A percentile compares a stretch with the other conserved stretches of the same genome.
These are phyloP conservation scores for Monosporozyma unispora DNA, from an alignment of 805 yeast species.

Conservation along the genomic window DNA sequence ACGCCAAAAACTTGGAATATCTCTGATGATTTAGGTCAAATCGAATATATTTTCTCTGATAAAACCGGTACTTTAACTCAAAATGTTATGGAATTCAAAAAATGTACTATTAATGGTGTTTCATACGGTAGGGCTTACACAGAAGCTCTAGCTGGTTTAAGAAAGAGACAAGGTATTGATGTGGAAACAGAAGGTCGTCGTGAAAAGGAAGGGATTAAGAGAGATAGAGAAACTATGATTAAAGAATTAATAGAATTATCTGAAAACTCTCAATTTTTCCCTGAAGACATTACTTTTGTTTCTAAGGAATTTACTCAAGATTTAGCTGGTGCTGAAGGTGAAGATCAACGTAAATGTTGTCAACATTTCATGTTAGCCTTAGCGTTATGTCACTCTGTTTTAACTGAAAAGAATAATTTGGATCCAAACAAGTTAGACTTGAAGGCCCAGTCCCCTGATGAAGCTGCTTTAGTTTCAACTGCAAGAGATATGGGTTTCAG, in stretches of 20 bases:
- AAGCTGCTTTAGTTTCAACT: conserved; percentile 75
- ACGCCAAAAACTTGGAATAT: conserved; percentile 80
- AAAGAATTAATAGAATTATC: conserved; percentile 33
- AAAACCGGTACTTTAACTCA: conserved; percentile 81
- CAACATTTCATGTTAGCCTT: conserved; percentile 71
- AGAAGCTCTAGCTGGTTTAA: conserved; percentile 71
- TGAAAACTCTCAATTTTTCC: conserved; percentile 35
- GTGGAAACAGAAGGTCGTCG: conserved; percentile 49
- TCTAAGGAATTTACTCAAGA: conserved; percentile 61
- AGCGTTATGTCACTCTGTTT: conserved; percentile 72
- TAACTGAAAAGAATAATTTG: conserved; percentile 56
- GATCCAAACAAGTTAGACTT: conserved; percentile 47
- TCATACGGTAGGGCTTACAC: conserved; percentile 76
- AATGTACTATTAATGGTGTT: conserved; percentile 65
- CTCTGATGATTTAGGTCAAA: conserved; percentile 79
- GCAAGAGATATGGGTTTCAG: conserved; percentile 71
- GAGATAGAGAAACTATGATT: conserved; percentile 55
- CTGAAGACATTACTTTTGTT: conserved; percentile 60
- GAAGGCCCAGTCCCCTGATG: conserved; percentile 82
- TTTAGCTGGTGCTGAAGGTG: conserved; percentile 38
- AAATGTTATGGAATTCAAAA: conserved; percentile 78
- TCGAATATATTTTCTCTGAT: conserved; percentile 77
- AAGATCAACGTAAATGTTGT: conserved; percentile 44
- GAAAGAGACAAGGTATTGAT: conserved; percentile 70
- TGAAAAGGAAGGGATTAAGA: conserved; percentile 45